These are phyloP conservation scores for Crithidia brevicula DNA, from an alignment of 208 protist genomes.

Conservation along the genomic window DNA sequence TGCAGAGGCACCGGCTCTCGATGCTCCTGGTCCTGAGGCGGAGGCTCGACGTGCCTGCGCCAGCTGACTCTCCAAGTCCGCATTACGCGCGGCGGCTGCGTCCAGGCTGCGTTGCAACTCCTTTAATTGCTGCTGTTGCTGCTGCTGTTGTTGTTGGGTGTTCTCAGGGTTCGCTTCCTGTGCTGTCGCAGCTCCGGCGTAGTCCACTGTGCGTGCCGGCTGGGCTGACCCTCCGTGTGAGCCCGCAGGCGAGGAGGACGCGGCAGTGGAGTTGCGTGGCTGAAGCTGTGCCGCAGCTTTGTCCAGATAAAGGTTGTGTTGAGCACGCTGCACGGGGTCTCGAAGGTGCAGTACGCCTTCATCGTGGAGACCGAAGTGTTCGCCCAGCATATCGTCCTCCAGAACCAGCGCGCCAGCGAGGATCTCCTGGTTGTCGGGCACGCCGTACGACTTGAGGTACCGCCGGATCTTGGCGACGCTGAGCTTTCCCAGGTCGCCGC, in stretches of 20 bases:
- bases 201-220: neutral
- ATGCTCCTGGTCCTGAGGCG: neutral
- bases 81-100: constrained; percentile 22
- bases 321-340: constrained; percentile 1
- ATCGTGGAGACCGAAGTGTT: constrained; percentile 64
- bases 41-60: neutral
- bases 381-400: constrained; percentile 63
- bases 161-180: neutral
- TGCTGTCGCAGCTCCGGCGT: neutral
- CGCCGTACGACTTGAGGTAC: constrained; percentile 76
- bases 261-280: neutral
- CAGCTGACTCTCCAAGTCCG: constrained; percentile 29
- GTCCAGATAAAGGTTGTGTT: neutral
- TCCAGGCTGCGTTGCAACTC: constrained; percentile 39
- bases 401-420: constrained; percentile 43
- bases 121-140: constrained; percentile 33
- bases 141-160: neutral
- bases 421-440: constrained; percentile 60
- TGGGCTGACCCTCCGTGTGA: neutral
- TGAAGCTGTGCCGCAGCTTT: neutral
- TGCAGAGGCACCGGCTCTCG: neutral
- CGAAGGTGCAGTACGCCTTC: constrained; percentile 46
- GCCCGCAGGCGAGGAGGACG: neutral
- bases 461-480: constrained; percentile 78
- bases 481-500: constrained; percentile 71